Evolutionary conservation across 1,139 yeast species (phyloP), one percentile per base, ranked within the genome.

Genomic region (Diutina pseudorugosa): DNA sequence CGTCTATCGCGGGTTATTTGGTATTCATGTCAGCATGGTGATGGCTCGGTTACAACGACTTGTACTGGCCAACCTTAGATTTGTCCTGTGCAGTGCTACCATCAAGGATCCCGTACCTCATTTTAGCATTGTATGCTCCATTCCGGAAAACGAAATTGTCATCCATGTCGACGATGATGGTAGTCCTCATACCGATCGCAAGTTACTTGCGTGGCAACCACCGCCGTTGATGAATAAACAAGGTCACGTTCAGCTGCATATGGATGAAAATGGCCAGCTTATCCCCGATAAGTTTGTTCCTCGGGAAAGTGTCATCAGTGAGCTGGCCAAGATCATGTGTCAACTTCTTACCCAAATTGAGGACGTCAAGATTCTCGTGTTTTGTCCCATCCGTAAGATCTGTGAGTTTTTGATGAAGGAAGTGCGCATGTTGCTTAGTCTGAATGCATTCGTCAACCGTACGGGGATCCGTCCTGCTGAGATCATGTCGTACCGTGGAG

Each of bases 401-500:
- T 93, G 97, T 65, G 99, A 93, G 64, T 70, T 87, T 44, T 63
- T 93, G 43, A 88, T 91, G 85, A 87, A 88, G 59, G 93, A 89
- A 52, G 84, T 90, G 0, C 68, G 95, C 53, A 70, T 69, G 9
- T 62, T 77, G 7, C 53, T 58, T 19, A 47, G 42, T 4, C 52
- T 54, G n/a, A 53, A 50, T 25, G 52, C 50, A 20, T 51, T 52
- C 43, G 52, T 53, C 4, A 52, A 54, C 27, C 52, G 56, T 53
- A 21, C 40, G 30, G 36, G 53, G 2, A 50, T 61, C 8, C 58
- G 59, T 44, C 70, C 66, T n/a, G 72, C 80, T 6, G 85, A 85
- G 55, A 85, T 93, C 1, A 88, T 89, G 94, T 82, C 95, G 45
- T 93, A 93, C 60, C 73, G 99, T 57, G 98, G 98, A 36, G 99